These are phyloP conservation scores for Silybum marianum DNA, from an alignment of 129 eudicot species.

Conservation along the genomic window DNA sequence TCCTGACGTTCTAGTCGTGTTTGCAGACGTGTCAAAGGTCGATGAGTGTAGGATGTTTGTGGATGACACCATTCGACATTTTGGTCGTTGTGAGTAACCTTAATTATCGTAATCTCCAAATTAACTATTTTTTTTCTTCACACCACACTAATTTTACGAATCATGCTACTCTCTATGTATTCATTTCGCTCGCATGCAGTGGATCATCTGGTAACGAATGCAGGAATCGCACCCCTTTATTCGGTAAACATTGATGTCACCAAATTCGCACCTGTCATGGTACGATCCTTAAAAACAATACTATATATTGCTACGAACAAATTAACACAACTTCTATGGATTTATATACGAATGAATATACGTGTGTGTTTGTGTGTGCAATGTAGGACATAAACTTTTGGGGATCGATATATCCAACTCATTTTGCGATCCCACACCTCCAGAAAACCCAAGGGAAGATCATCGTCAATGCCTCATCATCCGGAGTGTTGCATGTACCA, in stretches of 20 bases:
- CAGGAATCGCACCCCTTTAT: slow-evolving; percentile 6
- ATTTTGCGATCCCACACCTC: slow-evolving; percentile 42
- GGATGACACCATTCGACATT: slow-evolving; percentile 31
- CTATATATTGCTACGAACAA: background rate
- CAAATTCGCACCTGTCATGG: slow-evolving; percentile 19
- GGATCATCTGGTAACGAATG: slow-evolving; percentile 20
- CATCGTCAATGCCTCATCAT: slow-evolving; percentile 27
- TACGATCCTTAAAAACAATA: background rate
- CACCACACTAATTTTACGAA: background rate
- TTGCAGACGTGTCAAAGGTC: slow-evolving; percentile 34
- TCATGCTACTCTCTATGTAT: background rate
- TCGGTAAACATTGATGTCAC: slow-evolving; percentile 17
- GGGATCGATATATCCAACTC: slow-evolving; percentile 39
- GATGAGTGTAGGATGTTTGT: slow-evolving; percentile 36
- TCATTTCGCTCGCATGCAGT: background rate
- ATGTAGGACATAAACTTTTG: slow-evolving; percentile 35
- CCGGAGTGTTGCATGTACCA: slow-evolving; percentile 23
- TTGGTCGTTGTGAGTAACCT: slow-evolving; percentile 33
- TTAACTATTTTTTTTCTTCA: background rate
- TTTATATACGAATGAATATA: background rate
- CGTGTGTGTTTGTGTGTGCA: background rate
- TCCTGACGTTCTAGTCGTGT: slow-evolving; percentile 31
- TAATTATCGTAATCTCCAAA: background rate
- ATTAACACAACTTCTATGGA: background rate
- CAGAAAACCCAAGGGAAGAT: slow-evolving; percentile 28